phyloP scores from a whole-genome alignment of 2,329 filamentous ascomycete species.

The Paecilomyces sp. region DNA sequence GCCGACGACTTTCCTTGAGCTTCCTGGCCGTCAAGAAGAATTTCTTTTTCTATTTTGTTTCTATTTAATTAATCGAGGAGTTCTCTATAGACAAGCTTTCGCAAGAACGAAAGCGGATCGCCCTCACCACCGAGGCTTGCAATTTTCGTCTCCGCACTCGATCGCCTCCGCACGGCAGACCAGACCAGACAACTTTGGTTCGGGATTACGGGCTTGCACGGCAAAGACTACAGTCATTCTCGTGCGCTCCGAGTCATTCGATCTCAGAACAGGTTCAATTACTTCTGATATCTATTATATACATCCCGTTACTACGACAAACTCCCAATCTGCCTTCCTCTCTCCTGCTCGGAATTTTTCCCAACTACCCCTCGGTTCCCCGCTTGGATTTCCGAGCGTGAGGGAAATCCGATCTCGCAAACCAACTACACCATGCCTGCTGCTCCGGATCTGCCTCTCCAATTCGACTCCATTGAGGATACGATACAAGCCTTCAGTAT shows the following conservation, averaged over 20 bases:
- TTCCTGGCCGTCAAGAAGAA: neutral
- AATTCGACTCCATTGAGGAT: constrained; percentile 37
- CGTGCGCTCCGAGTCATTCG: neutral
- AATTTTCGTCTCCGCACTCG: constrained; percentile 1
- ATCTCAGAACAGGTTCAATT: neutral
- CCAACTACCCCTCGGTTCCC: constrained; percentile 1
- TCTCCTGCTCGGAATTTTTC: neutral
- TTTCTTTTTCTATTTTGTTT: neutral
- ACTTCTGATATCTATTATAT: neutral
- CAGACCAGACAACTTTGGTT: neutral
- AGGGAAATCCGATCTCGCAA: constrained; percentile 14
- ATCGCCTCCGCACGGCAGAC: neutral
- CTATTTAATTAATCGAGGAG: neutral
- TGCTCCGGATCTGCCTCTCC: constrained; percentile 22
- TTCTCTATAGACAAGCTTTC: neutral
- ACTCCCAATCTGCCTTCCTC: neutral
- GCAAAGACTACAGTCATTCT: neutral
- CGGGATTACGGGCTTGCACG: neutral
- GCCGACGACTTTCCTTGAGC: neutral
- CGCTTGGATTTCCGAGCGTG: constrained; percentile 11
- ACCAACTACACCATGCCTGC: constrained; percentile 22
- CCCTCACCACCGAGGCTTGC: neutral
- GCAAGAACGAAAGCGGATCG: neutral
- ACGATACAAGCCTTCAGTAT: constrained; percentile 35
- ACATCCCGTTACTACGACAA: neutral